A percentile compares a stretch with the other conserved stretches of the same genome.
Conservation (phyloP, 345 rosid genomes). For the Brassica juncea region DNA sequence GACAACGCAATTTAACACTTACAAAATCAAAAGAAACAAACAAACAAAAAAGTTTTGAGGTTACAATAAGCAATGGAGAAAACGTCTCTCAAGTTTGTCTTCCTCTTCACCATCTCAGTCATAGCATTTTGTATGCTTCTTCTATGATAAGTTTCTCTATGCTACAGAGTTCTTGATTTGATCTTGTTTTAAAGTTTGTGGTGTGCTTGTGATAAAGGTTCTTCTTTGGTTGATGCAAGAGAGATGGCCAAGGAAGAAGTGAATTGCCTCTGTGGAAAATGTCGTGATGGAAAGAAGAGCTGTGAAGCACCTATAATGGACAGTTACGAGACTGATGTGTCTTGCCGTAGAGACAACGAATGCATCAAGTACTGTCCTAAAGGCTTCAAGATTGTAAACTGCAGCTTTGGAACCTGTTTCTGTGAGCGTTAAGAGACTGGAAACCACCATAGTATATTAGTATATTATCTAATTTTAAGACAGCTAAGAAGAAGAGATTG, state of each 20-base stretch:
- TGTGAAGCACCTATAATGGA: conserved; percentile 7
- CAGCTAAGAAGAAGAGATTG: conserved; percentile 3
- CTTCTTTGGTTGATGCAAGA: conserved; percentile 17
- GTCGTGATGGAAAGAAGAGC: conserved; percentile 16
- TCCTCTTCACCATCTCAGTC: conserved; percentile 23
- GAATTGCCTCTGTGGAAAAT: conserved; percentile 13
- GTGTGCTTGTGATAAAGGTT: conserved; percentile 24
- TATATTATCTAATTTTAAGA: neutral
- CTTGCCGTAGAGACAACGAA: conserved; percentile 12
- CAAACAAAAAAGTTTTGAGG: neutral
- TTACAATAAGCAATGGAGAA: conserved; percentile 31
- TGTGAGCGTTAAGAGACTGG: conserved; percentile 26
- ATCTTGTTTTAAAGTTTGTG: conserved; percentile 2
- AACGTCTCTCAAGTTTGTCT: conserved; percentile 26
- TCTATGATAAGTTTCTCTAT: neutral
- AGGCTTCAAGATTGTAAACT: conserved; percentile 28
- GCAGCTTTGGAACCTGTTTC: conserved; percentile 34
- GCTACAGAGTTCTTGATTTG: neutral
- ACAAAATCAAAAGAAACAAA: neutral
- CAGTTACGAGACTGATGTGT: conserved; percentile 18
- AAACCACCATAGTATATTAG: neutral
- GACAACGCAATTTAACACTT: neutral
- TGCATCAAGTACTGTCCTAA: conserved; percentile 33
- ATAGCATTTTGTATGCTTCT: conserved; percentile 22
- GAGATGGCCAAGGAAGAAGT: conserved; percentile 27